Percentiles rank a stretch among this genome's conserved stretches.
These are phyloP conservation scores for Starmerella sp. DNA, from an alignment of 805 yeast species.

Conservation along the genomic window DNA sequence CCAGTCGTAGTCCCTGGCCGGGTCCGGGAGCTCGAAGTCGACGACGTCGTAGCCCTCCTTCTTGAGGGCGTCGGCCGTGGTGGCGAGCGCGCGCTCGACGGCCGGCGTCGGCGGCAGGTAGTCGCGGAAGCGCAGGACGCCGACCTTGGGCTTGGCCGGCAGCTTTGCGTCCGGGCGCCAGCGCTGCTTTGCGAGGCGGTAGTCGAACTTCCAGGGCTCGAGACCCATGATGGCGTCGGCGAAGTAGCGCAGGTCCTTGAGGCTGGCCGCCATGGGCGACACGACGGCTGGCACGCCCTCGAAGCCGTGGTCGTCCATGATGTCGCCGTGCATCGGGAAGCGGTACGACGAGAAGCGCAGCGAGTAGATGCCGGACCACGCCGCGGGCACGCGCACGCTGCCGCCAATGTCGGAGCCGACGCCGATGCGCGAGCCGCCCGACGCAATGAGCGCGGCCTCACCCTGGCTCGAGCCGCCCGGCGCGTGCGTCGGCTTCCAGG, in stretches of 20 bases:
- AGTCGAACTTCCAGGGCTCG: constrained; percentile 49
- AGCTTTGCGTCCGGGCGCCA: constrained; percentile 37
- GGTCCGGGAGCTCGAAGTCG: constrained; percentile 39
- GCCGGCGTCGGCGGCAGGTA: constrained; percentile 42
- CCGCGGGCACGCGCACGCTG: constrained; percentile 45
- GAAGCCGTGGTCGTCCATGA: constrained; percentile 36
- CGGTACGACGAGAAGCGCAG: constrained; percentile 42
- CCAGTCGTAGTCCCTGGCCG: constrained; percentile 43
- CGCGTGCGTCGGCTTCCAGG: constrained; percentile 36
- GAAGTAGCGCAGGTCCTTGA: constrained; percentile 41
- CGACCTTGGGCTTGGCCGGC: constrained; percentile 36
- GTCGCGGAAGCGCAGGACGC: constrained; percentile 39
- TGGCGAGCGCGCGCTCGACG: constrained; percentile 32
- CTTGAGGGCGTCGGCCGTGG: constrained; percentile 33
- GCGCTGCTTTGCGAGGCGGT: constrained; percentile 35
- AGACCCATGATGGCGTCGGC: constrained; percentile 37
- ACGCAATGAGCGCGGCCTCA: constrained; percentile 39
- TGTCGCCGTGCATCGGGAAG: constrained; percentile 36
- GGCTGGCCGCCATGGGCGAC: constrained; percentile 36
- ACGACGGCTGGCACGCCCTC: constrained; percentile 29
- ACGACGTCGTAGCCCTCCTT: constrained; percentile 40
- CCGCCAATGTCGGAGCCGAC: constrained; percentile 50
- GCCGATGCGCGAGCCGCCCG: constrained; percentile 41
- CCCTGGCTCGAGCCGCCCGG: constrained; percentile 50
- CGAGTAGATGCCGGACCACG: constrained; percentile 41